Evolutionary conservation across 1,284 basidiomycete species (phyloP).

Genomic region (Pascua guehoae): DNA sequence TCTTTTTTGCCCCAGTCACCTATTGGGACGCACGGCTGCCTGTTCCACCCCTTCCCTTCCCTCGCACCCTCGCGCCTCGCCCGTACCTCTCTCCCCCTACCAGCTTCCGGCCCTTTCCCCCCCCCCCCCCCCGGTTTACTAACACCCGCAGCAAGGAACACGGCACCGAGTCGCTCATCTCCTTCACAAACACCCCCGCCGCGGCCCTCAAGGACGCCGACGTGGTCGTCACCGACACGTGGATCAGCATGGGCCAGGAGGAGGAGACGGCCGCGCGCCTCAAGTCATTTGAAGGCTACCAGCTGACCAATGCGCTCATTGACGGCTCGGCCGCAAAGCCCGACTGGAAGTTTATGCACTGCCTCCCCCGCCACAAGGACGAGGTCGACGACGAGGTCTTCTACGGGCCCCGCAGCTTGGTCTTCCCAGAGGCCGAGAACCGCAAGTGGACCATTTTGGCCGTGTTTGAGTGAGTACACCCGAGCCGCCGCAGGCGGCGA

Average conservation of each 20-base stretch:
- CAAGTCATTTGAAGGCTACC: slow-evolving; percentile 85
- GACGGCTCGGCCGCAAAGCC: slow-evolving; percentile 72
- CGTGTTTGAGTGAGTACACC: slow-evolving; percentile 37
- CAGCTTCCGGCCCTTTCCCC: too few species aligned
- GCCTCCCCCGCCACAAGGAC: slow-evolving; percentile 84
- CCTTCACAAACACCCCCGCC: slow-evolving; percentile 56
- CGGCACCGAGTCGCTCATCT: slow-evolving; percentile 35
- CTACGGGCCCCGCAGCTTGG: slow-evolving; percentile 51
- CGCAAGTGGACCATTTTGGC: slow-evolving; percentile 94
- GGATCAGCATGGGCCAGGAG: slow-evolving; percentile 99
- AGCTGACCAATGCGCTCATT: slow-evolving; percentile 84
- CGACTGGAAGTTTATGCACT: slow-evolving; percentile 95
- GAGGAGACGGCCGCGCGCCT: slow-evolving; percentile 85
- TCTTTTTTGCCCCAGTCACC: too few species aligned
- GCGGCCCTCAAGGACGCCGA: slow-evolving; percentile 88
- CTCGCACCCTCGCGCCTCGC: too few species aligned
- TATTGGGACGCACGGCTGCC: too few species aligned
- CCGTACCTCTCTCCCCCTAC: too few species aligned
- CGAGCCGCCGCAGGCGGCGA: too few species aligned
- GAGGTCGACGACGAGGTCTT: slow-evolving; percentile 91
- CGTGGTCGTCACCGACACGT: slow-evolving; percentile 92
- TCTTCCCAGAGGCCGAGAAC: slow-evolving; percentile 63
- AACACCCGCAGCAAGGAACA: slow-evolving; percentile 20
- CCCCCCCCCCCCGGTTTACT: not conserved
- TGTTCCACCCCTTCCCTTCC: too few species aligned